Conservation (phyloP, 106 monocot genomes). For the Allium fistulosum region DNA sequence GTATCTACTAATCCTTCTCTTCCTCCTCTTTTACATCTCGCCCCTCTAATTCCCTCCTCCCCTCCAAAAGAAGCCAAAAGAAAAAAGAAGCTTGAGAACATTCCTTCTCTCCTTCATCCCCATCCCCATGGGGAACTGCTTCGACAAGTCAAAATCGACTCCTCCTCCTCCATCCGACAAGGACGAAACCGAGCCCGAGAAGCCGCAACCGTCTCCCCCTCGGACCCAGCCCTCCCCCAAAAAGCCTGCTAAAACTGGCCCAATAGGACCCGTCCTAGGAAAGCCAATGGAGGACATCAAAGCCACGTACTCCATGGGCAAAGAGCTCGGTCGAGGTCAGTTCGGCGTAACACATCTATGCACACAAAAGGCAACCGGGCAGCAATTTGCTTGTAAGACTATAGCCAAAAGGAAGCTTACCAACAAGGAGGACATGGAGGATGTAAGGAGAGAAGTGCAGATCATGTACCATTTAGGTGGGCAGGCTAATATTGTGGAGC, state of each 20-base stretch:
- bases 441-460: conserved; percentile 51
- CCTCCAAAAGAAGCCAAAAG: neutral
- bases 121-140: conserved; percentile 24
- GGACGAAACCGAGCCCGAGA: neutral
- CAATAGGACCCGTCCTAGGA: conserved; percentile 49
- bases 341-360: conserved; percentile 56
- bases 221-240: neutral
- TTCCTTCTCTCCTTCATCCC: neutral
- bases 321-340: conserved; percentile 45
- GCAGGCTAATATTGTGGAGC: conserved; percentile 53
- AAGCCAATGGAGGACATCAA: conserved; percentile 49
- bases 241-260: conserved; percentile 15
- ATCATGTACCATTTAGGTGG: conserved; percentile 62
- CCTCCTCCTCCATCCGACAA: neutral
- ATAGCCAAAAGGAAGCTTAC: conserved; percentile 55
- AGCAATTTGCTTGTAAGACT: conserved; percentile 51
- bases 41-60: neutral
- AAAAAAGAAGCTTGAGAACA: neutral
- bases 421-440: conserved; percentile 48
- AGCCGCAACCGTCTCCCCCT: neutral
- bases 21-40: neutral
- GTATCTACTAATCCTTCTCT: neutral
- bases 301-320: conserved; percentile 33
- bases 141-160: neutral
- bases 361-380: conserved; percentile 26